Base-by-base conservation (phyloP, 805 yeast genomes). In the Lachancea dasiensis region DNA sequence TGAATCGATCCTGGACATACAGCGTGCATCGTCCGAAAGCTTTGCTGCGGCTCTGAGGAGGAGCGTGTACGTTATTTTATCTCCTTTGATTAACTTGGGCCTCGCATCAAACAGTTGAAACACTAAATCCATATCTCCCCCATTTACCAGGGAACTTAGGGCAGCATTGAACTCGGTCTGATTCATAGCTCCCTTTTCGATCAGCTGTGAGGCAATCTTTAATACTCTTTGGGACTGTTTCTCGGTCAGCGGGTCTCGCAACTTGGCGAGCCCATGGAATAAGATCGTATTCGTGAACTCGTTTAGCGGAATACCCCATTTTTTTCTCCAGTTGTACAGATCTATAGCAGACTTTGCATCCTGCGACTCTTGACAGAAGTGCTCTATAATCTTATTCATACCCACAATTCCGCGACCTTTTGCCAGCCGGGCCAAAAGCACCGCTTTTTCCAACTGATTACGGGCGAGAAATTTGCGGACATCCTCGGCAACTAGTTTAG, bases 371-470 rank as follows among this genome's bases (percentile, higher is more conserved):
- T 55, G 54, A 3, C 79, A 57, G 28, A 69, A 63, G 64, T 75
- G 69, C 42, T 71, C 68, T 50, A 77, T 54, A 0, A 83, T 65
- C n/a, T 71, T 66, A 45, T 84, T 83, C 75, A 77, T 71, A 1
- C 76, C 83, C 22, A 77, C 83, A 0, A 66, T 47, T 6, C 83
- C 85, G 25, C 68, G 67, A 2, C 51, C 52, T 20, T 64, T 57
- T 0, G 81, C 75, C 9, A 77, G 44, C 29, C 68, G 63, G 3
- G 72, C 63, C n/a, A 77, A 55, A 46, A 64, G 65, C 18, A 69
- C 40, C 0, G 89, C 89, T 40, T 82, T 72, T 22, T 63, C 65
- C 0, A 67, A 44, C 24, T 73, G 75, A 37, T 67, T 75, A 36
- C 73, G 57, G 14, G 60, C 61, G 23, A 84, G 57, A 40, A 81